These are phyloP conservation scores for Vittaforma corneae DNA, from an alignment of 371 early-diverging fungal species.

Conservation along the genomic window DNA sequence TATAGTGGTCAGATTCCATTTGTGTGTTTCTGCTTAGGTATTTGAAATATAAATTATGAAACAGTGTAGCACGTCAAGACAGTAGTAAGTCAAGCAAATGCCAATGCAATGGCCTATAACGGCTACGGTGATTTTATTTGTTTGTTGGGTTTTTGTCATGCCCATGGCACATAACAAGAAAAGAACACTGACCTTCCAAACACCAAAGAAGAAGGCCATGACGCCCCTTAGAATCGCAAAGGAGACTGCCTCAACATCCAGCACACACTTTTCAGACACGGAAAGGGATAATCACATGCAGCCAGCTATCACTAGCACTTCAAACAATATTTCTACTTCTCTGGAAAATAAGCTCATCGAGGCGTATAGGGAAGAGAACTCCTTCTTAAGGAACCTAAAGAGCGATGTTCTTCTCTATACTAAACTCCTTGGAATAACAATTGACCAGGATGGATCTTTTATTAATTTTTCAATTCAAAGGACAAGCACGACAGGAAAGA, in stretches of 20 bases:
- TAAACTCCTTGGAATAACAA: conserved; percentile 41
- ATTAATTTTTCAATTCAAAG: conserved; percentile 14
- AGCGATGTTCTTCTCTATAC: conserved; percentile 31
- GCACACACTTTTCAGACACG: not conserved
- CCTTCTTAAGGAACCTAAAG: conserved; percentile 33
- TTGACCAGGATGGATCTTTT: conserved; percentile 21
- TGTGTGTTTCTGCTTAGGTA: too few relatives aligned
- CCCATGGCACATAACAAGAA: not conserved
- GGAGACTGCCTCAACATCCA: not conserved
- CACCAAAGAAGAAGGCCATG: conserved; percentile 6
- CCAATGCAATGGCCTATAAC: too few relatives aligned
- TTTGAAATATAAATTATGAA: not conserved
- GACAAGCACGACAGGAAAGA: not conserved
- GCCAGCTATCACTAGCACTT: not conserved
- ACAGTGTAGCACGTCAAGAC: too few relatives aligned
- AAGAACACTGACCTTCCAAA: conserved; percentile 1
- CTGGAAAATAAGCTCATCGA: conserved; percentile 34
- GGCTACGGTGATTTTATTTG: too few relatives aligned
- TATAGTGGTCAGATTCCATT: too few relatives aligned
- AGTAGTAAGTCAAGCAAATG: too few relatives aligned
- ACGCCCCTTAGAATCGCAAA: conserved; percentile 3
- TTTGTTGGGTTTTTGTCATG: too few relatives aligned
- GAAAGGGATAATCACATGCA: not conserved
- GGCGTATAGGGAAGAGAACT: conserved; percentile 34
- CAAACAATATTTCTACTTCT: not conserved